Evolutionary conservation across 192 early-diverging fungal genomes (phyloP).

Genomic region (Allomyces arbusculus): DNA sequence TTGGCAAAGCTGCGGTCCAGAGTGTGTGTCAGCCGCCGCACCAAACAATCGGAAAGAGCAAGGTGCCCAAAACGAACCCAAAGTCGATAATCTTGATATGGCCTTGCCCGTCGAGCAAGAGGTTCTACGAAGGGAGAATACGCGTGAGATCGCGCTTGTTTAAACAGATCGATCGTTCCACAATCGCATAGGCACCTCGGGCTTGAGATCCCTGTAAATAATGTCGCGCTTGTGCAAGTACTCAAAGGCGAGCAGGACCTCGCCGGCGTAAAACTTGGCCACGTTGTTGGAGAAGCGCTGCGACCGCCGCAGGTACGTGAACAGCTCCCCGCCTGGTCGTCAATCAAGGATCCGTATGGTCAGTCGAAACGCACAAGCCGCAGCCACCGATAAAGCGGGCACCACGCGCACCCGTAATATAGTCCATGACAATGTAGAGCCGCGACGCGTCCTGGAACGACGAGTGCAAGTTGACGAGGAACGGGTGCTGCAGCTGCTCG

Average conservation of each 20-base stretch:
- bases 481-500: slow-evolving; percentile 18
- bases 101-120: slow-evolving; percentile 51
- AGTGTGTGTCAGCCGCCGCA: background rate
- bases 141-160: too few relatives aligned
- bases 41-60: background rate
- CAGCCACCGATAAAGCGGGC: slow-evolving; percentile 16
- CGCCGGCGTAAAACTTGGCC: slow-evolving; percentile 53
- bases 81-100: slow-evolving; percentile 73
- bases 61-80: slow-evolving; percentile 15
- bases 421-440: slow-evolving; percentile 36
- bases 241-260: slow-evolving; percentile 52
- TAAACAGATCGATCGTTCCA: too few relatives aligned
- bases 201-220: slow-evolving; percentile 65
- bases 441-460: slow-evolving; percentile 28
- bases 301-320: background rate
- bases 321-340: slow-evolving; percentile 17
- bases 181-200: slow-evolving; percentile 9
- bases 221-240: slow-evolving; percentile 56
- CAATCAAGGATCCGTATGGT: too few relatives aligned
- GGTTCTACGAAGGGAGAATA: slow-evolving; percentile 18
- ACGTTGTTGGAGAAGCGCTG: slow-evolving; percentile 52
- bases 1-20: slow-evolving; percentile 37
- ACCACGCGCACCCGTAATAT: slow-evolving; percentile 33
- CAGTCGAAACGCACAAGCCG: slow-evolving; percentile 10
- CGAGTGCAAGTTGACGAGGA: slow-evolving; percentile 29